A percentile compares a stretch with the other conserved stretches of the same genome.
Evolutionary conservation across 164 flowering plant genomes (phyloP).

Genomic region (Tinospora cordifolia): DNA sequence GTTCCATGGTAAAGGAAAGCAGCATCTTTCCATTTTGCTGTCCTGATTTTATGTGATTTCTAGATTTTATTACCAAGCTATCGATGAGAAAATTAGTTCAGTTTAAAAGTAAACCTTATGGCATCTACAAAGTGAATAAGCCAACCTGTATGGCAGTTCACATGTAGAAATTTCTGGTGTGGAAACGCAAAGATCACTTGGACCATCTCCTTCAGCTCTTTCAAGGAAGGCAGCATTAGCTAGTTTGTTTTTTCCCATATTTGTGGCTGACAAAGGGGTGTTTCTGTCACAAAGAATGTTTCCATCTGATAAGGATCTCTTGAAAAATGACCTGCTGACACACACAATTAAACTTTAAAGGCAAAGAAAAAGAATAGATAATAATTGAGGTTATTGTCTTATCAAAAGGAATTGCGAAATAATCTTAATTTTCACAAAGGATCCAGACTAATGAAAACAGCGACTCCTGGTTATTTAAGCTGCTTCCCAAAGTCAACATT

Average conservation of each 20-base stretch:
- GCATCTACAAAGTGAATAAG: constrained; percentile 3
- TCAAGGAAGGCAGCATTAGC: constrained; percentile 29
- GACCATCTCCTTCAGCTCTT: constrained; percentile 23
- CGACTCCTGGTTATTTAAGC: background rate
- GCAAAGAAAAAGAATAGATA: background rate
- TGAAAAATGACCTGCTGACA: constrained; percentile 46
- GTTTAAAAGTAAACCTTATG: background rate
- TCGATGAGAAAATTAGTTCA: background rate
- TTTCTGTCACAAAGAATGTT: constrained; percentile 53
- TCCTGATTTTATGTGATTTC: background rate
- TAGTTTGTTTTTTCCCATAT: constrained; percentile 24
- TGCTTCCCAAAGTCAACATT: background rate
- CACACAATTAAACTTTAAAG: constrained; percentile 4
- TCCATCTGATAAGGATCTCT: constrained; percentile 88
- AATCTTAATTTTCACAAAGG: background rate
- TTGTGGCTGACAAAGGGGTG: constrained; percentile 29
- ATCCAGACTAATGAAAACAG: background rate
- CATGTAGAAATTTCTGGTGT: constrained; percentile 58
- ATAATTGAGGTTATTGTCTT: background rate
- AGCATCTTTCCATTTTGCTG: background rate
- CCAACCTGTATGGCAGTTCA: constrained; percentile 55
- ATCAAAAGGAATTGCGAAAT: background rate
- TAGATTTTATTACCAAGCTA: background rate
- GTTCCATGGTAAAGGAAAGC: background rate
- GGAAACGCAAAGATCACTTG: constrained; percentile 52